phyloP scores from a whole-genome alignment of 371 early-diverging fungal species.

The Encephalitozoon hellem region DNA sequence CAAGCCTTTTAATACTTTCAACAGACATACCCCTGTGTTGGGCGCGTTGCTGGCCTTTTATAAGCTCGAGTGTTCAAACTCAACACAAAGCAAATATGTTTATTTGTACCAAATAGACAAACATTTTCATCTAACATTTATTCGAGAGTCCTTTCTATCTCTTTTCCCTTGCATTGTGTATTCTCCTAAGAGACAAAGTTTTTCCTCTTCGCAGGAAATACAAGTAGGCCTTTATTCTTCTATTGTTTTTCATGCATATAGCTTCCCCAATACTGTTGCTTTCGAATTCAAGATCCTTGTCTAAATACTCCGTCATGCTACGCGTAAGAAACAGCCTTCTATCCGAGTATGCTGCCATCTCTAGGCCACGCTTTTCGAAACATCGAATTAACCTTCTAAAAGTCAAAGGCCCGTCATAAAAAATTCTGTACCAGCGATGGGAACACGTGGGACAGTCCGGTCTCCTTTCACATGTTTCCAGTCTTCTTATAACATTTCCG shows the following conservation, averaged over 20 bases:
- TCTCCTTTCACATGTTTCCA: constrained; percentile 20
- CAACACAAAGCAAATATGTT: constrained; percentile 11
- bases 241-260: not conserved
- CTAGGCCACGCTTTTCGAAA: not conserved
- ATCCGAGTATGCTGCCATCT: not conserved
- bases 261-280: not conserved
- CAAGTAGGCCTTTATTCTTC: not conserved
- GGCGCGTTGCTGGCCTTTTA: constrained; percentile 36
- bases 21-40: constrained; percentile 38
- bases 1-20: constrained; percentile 43
- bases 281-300: not conserved
- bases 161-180: not conserved
- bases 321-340: not conserved
- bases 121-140: constrained; percentile 10
- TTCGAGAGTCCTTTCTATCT: not conserved
- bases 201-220: not conserved
- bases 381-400: not conserved
- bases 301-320: not conserved
- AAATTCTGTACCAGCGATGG: not conserved
- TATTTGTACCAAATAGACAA: not conserved
- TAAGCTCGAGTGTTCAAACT: constrained; percentile 31
- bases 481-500: not conserved
- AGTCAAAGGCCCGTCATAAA: not conserved
- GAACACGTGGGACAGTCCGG: constrained; percentile 32
- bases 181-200: not conserved